Evolutionary conservation across 2,329 filamentous ascomycete species (phyloP).

Genomic region (Cercospora nicotianae): DNA sequence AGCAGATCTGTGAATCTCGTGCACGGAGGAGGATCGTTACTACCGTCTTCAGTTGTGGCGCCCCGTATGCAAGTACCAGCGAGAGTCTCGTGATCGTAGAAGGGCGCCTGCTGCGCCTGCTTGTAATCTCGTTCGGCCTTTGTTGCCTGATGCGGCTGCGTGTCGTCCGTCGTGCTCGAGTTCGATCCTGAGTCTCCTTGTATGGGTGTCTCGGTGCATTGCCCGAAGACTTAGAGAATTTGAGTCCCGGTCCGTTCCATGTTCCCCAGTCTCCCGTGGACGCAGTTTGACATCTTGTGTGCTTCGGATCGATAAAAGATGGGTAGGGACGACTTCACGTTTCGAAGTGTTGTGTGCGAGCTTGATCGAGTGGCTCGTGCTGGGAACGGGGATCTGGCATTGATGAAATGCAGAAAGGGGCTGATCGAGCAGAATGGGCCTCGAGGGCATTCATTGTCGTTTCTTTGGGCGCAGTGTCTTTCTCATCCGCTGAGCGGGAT

Average conservation of each 20-base stretch:
- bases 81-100: not conserved
- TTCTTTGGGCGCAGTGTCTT: not conserved
- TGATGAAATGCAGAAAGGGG: not conserved
- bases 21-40: not conserved
- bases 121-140: not conserved
- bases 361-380: not conserved
- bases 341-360: not conserved
- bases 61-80: constrained; percentile 16
- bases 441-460: not conserved
- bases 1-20: constrained; percentile 4
- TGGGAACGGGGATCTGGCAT: no score
- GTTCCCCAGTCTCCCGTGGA: not conserved
- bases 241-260: not conserved
- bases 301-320: not conserved
- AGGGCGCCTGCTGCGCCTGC: constrained; percentile 10
- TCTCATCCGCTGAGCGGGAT: not conserved
- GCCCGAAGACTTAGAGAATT: no score
- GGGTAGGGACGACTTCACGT: not conserved
- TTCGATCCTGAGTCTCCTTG: not conserved
- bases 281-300: not conserved
- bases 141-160: not conserved
- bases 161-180: not conserved
- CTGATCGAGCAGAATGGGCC: not conserved
- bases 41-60: constrained; percentile 8
- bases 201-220: no score